Evolutionary conservation across 345 rosid genomes (phyloP).

Genomic region (Cardamine occulta): DNA sequence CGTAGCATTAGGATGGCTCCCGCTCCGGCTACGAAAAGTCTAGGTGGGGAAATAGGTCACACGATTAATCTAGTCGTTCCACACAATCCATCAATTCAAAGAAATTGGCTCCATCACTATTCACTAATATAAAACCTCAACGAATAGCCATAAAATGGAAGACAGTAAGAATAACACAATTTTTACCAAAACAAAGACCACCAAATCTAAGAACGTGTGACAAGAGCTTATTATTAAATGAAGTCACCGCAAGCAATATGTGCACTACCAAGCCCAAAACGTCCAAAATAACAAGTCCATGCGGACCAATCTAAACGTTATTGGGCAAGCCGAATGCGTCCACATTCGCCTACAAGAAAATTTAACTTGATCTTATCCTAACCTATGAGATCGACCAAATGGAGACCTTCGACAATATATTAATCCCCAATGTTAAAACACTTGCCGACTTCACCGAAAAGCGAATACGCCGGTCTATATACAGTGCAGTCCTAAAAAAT

Average conservation of each 20-base stretch:
- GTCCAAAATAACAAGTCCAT: not conserved
- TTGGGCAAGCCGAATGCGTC: not conserved
- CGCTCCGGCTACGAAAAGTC: not conserved
- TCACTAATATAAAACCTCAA: not conserved
- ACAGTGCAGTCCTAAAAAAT: too few species aligned
- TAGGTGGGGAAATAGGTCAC: not conserved
- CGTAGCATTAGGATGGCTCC: not conserved
- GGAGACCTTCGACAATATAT: too few species aligned
- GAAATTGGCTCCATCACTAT: not conserved
- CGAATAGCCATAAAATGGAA: not conserved
- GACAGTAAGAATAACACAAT: not conserved
- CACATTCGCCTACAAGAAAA: not conserved
- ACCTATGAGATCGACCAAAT: not conserved
- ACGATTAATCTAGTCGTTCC: not conserved
- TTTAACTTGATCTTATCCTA: not conserved
- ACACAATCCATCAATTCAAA: not conserved
- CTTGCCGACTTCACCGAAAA: too few species aligned
- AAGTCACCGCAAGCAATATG: not conserved
- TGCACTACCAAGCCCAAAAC: not conserved
- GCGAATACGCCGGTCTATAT: too few species aligned
- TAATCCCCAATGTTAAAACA: too few species aligned
- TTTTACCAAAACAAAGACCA: not conserved
- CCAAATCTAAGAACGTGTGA: not conserved
- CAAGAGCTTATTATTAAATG: not conserved
- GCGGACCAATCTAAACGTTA: not conserved